phyloP scores from a whole-genome alignment of 495 filamentous ascomycete species.

The Aeminium ludgeri region DNA sequence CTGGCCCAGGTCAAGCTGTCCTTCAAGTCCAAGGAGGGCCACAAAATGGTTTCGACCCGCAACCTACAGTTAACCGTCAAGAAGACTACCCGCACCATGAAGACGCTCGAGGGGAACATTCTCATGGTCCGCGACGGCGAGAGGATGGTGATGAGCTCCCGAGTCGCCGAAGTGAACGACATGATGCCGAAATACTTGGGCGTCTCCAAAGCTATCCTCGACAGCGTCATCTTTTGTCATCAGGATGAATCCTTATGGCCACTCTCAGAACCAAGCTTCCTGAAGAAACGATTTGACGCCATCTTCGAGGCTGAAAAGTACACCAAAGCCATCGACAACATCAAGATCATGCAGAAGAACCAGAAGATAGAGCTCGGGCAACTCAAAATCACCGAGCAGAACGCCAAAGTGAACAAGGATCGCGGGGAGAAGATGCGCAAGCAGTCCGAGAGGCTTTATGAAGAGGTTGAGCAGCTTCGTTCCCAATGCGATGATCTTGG shows the following conservation, averaged over 20 bases:
- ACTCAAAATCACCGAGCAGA: conserved; percentile 52
- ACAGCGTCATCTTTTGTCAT: conserved; percentile 94
- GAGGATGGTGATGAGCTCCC: conserved; percentile 54
- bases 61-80: conserved; percentile 75
- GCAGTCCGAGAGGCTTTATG: conserved; percentile 42
- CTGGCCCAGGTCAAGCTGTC: conserved; percentile 78
- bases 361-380: conserved; percentile 58
- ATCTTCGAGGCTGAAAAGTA: conserved; percentile 96
- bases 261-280: conserved; percentile 67
- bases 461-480: conserved; percentile 55
- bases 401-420: conserved; percentile 73
- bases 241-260: conserved; percentile 97
- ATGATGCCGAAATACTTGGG: conserved; percentile 77
- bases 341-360: conserved; percentile 68
- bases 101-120: conserved; percentile 66
- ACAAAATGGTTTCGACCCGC: conserved; percentile 62
- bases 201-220: conserved; percentile 75
- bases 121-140: conserved; percentile 68
- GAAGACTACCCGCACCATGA: conserved; percentile 51
- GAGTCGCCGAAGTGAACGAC: conserved; percentile 60
- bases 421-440: conserved; percentile 55
- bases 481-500: conserved; percentile 39
- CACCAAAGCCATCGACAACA: conserved; percentile 89
- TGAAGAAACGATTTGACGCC: conserved; percentile 92
- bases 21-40: conserved; percentile 59